These are phyloP conservation scores for Sarocladiaceae sp. DNA, from an alignment of 2,329 filamentous ascomycete genomes.

Conservation along the genomic window DNA sequence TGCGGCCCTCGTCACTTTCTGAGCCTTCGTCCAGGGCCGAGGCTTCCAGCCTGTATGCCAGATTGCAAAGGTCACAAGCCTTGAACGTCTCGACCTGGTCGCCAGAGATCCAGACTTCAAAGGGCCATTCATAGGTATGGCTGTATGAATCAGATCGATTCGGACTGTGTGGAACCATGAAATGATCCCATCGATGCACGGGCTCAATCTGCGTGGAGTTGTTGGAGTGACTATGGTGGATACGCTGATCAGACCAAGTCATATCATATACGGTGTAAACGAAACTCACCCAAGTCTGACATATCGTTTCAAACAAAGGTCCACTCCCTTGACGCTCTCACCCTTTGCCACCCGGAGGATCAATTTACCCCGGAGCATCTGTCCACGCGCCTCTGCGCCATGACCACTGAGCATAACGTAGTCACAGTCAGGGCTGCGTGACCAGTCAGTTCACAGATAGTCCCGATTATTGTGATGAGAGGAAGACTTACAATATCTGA, in stretches of 20 bases:
- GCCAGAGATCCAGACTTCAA: slow-evolving; percentile 7
- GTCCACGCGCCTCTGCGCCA: slow-evolving; percentile 4
- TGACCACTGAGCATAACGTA: slow-evolving; percentile 8
- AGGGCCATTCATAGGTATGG: slow-evolving; percentile 10
- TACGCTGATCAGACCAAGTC: too few relatives aligned
- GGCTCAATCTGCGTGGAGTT: too few relatives aligned
- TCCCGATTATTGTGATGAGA: not conserved
- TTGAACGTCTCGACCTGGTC: slow-evolving; percentile 5
- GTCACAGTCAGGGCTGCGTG: slow-evolving; percentile 1
- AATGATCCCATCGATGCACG: slow-evolving; percentile 6
- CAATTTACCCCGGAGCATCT: slow-evolving; percentile 7
- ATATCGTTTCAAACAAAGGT: not conserved
- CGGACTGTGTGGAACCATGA: not conserved
- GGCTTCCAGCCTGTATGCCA: slow-evolving; percentile 7
- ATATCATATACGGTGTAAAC: too few relatives aligned
- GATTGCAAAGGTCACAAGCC: slow-evolving; percentile 5
- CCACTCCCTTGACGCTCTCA: not conserved
- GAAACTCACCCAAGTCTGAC: not conserved
- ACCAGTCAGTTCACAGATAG: not conserved
- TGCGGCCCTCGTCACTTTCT: not conserved
- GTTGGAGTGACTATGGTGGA: too few relatives aligned
- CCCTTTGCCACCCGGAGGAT: slow-evolving; percentile 2
- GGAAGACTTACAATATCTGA: not conserved
- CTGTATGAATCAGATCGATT: not conserved
- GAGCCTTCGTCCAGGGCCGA: not conserved